Evolutionary conservation across 495 filamentous ascomycete species (phyloP).

Genomic region (Letharia columbiana): DNA sequence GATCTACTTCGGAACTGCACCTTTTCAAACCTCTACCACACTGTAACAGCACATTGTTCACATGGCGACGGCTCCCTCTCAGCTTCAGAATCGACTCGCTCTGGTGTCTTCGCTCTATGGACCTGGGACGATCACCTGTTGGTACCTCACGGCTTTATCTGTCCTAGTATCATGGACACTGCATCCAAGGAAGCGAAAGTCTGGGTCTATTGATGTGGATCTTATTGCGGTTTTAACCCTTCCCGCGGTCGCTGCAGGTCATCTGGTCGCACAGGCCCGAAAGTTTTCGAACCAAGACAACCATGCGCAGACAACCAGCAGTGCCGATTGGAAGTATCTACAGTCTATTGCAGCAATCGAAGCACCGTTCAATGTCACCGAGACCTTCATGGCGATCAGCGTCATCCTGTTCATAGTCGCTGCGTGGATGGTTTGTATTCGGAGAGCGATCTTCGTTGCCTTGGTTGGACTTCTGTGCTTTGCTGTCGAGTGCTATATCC

Average conservation of each 20-base stretch:
- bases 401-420: slow-evolving; percentile 11
- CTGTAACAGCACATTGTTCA: background rate
- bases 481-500: slow-evolving; percentile 12
- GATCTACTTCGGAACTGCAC: too few relatives aligned
- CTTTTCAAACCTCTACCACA: too few relatives aligned
- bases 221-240: slow-evolving; percentile 14
- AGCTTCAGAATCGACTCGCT: slow-evolving; percentile 5
- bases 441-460: slow-evolving; percentile 7
- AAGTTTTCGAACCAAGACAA: background rate
- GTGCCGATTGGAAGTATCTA: background rate
- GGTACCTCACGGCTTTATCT: slow-evolving; percentile 22
- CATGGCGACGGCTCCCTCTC: background rate
- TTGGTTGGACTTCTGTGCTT: slow-evolving; percentile 16
- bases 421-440: slow-evolving; percentile 3
- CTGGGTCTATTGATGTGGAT: slow-evolving; percentile 13
- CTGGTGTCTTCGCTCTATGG: slow-evolving; percentile 26
- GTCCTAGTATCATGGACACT: slow-evolving; percentile 19
- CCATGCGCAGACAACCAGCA: background rate
- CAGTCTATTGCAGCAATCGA: slow-evolving; percentile 10
- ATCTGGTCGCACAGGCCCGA: slow-evolving; percentile 12
- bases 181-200: slow-evolving; percentile 15
- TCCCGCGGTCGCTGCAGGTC: slow-evolving; percentile 15
- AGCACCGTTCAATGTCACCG: slow-evolving; percentile 14
- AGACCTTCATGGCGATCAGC: slow-evolving; percentile 10
- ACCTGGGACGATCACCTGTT: slow-evolving; percentile 20